Conservation (phyloP, 1,284 basidiomycete genomes). For the Marasmius sp. region DNA sequence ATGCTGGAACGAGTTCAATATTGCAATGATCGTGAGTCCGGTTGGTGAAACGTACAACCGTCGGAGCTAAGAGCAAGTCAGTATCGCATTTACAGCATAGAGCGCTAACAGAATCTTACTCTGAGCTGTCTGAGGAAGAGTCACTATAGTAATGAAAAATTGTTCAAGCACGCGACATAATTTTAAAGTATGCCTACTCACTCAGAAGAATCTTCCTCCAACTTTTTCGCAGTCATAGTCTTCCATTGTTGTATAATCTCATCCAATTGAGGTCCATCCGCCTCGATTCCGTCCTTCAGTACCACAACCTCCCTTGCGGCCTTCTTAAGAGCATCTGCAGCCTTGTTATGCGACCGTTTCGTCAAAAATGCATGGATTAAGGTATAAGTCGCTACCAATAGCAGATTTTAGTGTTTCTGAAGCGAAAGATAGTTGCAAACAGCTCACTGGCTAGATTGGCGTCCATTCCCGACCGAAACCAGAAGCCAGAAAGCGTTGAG, state of each 20-base stretch:
- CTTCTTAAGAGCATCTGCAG: slow-evolving; percentile 63
- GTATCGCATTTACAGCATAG: not conserved
- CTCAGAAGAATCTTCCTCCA: slow-evolving; percentile 17
- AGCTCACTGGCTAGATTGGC: slow-evolving; percentile 9
- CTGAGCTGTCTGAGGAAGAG: slow-evolving; percentile 20
- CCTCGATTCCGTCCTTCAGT: slow-evolving; percentile 50
- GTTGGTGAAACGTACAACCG: slow-evolving; percentile 1
- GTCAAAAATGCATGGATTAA: slow-evolving; percentile 72
- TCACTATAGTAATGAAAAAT: slow-evolving; percentile 14
- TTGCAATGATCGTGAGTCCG: not conserved
- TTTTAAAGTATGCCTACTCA: not conserved
- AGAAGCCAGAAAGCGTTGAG: not conserved
- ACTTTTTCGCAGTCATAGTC: slow-evolving; percentile 24
- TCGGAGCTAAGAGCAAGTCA: not conserved
- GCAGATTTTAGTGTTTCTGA: not conserved
- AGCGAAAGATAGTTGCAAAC: not conserved
- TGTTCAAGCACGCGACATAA: not conserved
- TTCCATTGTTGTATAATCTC: slow-evolving; percentile 67
- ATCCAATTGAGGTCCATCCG: slow-evolving; percentile 55
- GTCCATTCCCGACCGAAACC: slow-evolving; percentile 2
- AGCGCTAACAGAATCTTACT: not conserved
- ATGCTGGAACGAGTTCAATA: not conserved
- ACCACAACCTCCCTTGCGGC: slow-evolving; percentile 60
- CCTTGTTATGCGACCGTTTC: slow-evolving; percentile 61
- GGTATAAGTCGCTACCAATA: slow-evolving; percentile 64